Evolutionary conservation across 2,329 filamentous ascomycete species (phyloP).

Genomic region (Fusarium mundagurra): DNA sequence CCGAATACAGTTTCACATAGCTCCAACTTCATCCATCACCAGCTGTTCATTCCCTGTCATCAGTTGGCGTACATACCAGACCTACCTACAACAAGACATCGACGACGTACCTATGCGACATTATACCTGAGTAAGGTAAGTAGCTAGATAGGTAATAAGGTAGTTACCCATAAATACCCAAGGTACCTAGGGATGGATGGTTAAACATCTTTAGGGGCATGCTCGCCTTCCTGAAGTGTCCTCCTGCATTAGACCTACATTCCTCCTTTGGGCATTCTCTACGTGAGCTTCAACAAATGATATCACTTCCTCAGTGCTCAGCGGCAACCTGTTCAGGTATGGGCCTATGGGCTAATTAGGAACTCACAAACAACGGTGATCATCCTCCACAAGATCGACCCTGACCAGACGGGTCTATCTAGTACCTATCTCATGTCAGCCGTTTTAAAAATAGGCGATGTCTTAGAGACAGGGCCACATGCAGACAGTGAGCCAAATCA

Average conservation of each 20-base stretch:
- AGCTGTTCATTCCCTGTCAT: background rate
- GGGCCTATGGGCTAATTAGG: background rate
- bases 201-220: conserved; percentile 1
- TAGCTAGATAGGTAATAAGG: too few relatives aligned
- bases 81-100: background rate
- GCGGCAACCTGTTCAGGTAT: background rate
- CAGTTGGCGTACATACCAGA: background rate
- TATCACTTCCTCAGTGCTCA: background rate
- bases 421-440: background rate
- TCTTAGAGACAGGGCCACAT: background rate
- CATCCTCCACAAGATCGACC: conserved; percentile 19
- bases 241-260: conserved; percentile 3
- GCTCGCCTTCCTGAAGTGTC: background rate
- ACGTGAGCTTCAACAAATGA: background rate
- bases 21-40: background rate
- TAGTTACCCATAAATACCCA: background rate
- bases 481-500: background rate
- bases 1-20: conserved; percentile 2
- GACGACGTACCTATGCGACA: background rate
- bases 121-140: background rate
- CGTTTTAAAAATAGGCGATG: background rate
- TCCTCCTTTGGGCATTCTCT: background rate
- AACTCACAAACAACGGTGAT: background rate
- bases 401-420: background rate
- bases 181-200: background rate